Evolutionary conservation across 129 eudicot species (phyloP), one percentile per base, ranked within the genome.

Genomic region (Artemisia annua): DNA sequence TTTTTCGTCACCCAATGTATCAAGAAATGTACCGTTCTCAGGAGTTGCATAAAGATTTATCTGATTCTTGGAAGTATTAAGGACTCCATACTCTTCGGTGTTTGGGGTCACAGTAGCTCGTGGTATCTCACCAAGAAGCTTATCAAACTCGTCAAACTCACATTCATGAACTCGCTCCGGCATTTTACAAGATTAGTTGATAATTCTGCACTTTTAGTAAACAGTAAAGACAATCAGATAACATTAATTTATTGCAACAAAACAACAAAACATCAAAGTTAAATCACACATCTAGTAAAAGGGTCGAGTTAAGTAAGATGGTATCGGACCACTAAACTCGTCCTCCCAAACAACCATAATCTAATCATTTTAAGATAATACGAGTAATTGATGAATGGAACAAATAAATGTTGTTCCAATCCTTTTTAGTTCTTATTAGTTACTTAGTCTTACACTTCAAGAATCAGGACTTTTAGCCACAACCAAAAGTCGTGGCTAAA

Each of bases 61-160:
- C 46, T 58, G 22, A 60, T 67, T 79, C 78, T 75, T 79, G 53
- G 81, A 58, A 67, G 69, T 52, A 44, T 53, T 71, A 50, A 70
- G 26, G 46, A 48, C 52, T 71, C 73, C 83, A 66, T 71, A 65
- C 66, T 85, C 83, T 51, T 81, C 88, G 1, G 78, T 60, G 69
- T 71, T 74, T 3, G 69, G 58, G 22, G 71, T 77, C 53, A 80
- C 85, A 35, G 88, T 85, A 46, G 81, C 85, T 48, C 83, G 71
- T 1, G 88, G 88, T 77, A 85, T 85, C 81, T 85, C 88, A 52
- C 88, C 85, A 74, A 85, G 88, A 70, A 85, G 88, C 83, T 85
- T 78, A 71, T 85, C 88, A 50, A 85, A 81, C 71, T 85, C 88
- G 58, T 85, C 88, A 55, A 77, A 80, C 63, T 84, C 88, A 68